Conservation (phyloP, 345 rosid species). For the Salix udensis region DNA sequence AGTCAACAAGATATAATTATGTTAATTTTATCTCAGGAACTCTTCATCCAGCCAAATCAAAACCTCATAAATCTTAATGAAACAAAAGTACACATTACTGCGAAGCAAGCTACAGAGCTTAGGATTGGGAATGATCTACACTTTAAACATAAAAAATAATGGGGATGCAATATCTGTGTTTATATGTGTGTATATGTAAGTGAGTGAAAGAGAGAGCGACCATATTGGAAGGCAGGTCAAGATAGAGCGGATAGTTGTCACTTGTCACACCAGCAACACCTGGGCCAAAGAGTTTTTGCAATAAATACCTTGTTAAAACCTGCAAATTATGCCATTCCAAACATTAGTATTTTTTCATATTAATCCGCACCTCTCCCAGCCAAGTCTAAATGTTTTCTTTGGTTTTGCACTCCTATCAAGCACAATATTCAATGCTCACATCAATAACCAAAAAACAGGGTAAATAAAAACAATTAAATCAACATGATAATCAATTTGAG, state of each 20-base stretch:
- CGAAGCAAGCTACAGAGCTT: not conserved
- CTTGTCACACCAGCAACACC: constrained; percentile 56
- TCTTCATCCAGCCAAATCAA: not conserved
- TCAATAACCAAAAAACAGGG: not conserved
- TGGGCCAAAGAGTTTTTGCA: constrained; percentile 80
- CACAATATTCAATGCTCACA: not conserved
- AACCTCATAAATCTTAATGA: not conserved
- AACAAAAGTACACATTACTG: not conserved
- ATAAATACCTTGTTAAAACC: constrained; percentile 72
- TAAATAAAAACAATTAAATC: not conserved
- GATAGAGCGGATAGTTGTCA: constrained; percentile 53
- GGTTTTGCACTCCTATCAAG: not conserved
- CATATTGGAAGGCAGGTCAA: constrained; percentile 89
- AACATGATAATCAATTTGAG: not conserved
- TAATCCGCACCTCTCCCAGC: not conserved
- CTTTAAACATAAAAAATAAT: not conserved
- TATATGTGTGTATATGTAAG: not conserved
- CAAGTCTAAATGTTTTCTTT: too few species aligned
- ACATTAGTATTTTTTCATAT: not conserved
- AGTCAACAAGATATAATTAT: too few species aligned
- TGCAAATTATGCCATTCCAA: constrained; percentile 22
- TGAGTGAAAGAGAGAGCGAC: constrained; percentile 31
- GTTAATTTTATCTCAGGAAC: not conserved
- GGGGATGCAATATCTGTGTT: not conserved
- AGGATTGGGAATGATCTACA: not conserved